Base-by-base conservation (phyloP, 345 rosid species). In the Mallotus nudiflorus region DNA sequence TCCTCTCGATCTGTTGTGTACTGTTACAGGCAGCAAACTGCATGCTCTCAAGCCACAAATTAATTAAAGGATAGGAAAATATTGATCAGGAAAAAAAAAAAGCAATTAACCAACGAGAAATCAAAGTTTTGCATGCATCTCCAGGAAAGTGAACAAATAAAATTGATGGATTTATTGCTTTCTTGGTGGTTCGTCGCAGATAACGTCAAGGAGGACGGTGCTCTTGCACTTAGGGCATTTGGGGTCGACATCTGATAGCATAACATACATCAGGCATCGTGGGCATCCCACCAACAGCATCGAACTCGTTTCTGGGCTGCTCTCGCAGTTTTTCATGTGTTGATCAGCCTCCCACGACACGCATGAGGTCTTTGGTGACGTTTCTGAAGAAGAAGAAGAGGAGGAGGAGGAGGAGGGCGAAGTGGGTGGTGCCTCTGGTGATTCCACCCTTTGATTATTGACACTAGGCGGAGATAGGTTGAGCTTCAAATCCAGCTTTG, bases 191-290 rank as follows among this genome's bases (percentile, higher is more conserved):
- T 65, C 25, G 8, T 13, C 16, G 24, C 48, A 1, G 48, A 68
- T 68, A 62, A 74, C 24, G 45, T 68, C 83, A 51, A 88, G 88
- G 83, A 88, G 74, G 66, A 78, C 84, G 35, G 85, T 74, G 77
- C 88, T 83, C 74, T 84, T 80, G 82, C 92, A 86, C 48, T 72
- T 75, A 25, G 87, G 92, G 69, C 88, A 88, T 80, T 72, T 86
- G 5, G 84, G 90, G 35, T 80, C 77, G 5, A 77, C 82, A 64
- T 80, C 84, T 6, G 87, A 83, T 27, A 82, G n/a, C 89, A 88
- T 85, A 53, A 85, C 82, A 59, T 84, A 88, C 90, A 86, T 83
- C 37, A 88, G 79, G 77, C 92, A 88, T 40, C 84, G 70, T 44
- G 86, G 84, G 45, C 92, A 88, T 3, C 92, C 92, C 16, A 73